phyloP scores from a whole-genome alignment of 176 grass and related monocot genomes.

The Oryza longistaminata region DNA sequence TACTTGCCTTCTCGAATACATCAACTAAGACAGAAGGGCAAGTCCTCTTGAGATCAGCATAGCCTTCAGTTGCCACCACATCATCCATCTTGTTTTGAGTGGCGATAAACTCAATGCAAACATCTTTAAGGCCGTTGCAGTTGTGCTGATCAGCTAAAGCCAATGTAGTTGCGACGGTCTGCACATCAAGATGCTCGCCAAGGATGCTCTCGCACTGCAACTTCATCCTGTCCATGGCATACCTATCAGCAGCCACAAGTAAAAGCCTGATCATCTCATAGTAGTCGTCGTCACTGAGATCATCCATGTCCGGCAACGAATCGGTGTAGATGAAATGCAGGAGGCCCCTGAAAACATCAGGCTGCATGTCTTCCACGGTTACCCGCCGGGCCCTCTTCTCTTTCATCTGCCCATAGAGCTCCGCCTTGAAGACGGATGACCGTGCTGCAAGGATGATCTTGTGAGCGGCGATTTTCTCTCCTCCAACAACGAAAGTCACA shows the following conservation, averaged over 20 bases:
- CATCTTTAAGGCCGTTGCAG: slow-evolving; percentile 9
- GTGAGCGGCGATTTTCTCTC: slow-evolving; percentile 20
- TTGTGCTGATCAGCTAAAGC: slow-evolving; percentile 33
- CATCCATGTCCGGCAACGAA: background rate
- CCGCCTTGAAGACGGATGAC: slow-evolving; percentile 40
- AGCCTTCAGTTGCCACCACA: background rate
- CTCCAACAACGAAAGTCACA: slow-evolving; percentile 34
- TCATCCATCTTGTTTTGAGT: background rate
- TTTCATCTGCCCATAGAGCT: background rate
- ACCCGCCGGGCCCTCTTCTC: background rate
- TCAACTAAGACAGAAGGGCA: slow-evolving; percentile 30
- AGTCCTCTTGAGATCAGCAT: background rate
- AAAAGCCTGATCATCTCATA: background rate
- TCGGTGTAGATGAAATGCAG: slow-evolving; percentile 40
- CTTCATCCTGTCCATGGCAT: slow-evolving; percentile 25
- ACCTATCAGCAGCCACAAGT: slow-evolving; percentile 30
- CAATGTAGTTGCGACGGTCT: slow-evolving; percentile 26
- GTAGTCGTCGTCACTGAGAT: too few relatives aligned
- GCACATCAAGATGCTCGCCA: background rate
- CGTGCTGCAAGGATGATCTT: slow-evolving; percentile 34
- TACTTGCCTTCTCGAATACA: background rate
- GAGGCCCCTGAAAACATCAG: slow-evolving; percentile 21
- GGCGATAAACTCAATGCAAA: background rate
- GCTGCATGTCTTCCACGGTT: background rate
- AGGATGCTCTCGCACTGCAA: too few relatives aligned